Evolutionary conservation across 225 moss, liverwort and hornwort genomes (phyloP).

Genomic region (Lunularia cruciata): DNA sequence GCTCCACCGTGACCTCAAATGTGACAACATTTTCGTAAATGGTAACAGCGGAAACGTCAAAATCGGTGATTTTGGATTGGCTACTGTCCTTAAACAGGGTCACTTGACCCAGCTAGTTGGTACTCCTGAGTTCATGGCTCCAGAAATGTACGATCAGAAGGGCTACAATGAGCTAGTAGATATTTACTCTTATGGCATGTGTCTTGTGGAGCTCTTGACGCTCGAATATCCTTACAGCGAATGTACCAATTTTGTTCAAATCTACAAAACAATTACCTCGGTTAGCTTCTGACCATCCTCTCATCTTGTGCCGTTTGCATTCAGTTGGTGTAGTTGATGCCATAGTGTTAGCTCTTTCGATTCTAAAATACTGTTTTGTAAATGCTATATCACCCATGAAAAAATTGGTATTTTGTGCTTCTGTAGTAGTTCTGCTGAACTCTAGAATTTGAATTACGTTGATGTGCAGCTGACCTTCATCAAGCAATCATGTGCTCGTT

Average conservation of each 20-base stretch:
- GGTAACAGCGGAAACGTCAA: conserved; percentile 94
- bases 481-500: no score
- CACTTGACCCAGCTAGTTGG: conserved; percentile 94
- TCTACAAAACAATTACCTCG: conserved; percentile 89
- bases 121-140: conserved; percentile 92
- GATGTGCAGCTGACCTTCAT: no score
- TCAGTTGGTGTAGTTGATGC: no score
- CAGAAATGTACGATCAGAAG: conserved; percentile 80
- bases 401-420: no score
- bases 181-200: conserved; percentile 94
- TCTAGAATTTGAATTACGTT: no score
- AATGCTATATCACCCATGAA: no score
- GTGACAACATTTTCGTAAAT: conserved; percentile 92
- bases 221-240: conserved; percentile 95
- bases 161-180: conserved; percentile 93
- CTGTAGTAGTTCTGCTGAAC: no score
- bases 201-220: conserved; percentile 88
- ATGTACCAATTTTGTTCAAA: conserved; percentile 86
- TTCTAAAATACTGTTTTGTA: no score
- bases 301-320: neutral
- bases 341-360: no score
- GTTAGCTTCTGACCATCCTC: conserved; percentile 56
- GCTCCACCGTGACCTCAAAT: conserved; percentile 90
- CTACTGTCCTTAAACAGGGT: conserved; percentile 73
- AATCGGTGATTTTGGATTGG: conserved; percentile 90